Evolutionary conservation across 306 rosid genomes (phyloP).

Genomic region (Prunus mume): DNA sequence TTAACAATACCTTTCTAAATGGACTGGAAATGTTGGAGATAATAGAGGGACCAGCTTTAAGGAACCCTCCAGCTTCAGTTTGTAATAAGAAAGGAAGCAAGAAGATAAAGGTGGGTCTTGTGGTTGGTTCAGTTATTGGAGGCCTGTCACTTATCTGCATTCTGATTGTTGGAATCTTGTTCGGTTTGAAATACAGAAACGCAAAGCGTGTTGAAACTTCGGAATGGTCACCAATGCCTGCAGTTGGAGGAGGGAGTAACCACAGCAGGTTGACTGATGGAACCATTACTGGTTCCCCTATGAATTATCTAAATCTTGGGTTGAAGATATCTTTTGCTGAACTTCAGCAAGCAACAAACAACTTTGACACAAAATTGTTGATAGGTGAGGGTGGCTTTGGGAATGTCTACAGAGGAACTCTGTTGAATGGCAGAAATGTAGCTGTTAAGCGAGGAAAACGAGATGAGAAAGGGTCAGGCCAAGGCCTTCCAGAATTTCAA

Average conservation of each 20-base stretch:
- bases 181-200: constrained; percentile 24
- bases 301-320: constrained; percentile 34
- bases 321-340: constrained; percentile 38
- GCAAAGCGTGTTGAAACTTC: constrained; percentile 16
- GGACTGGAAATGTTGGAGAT: constrained; percentile 47
- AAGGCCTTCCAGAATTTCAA: constrained; percentile 50
- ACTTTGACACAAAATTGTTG: constrained; percentile 31
- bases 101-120: neutral
- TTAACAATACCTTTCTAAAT: constrained; percentile 28
- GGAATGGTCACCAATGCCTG: constrained; percentile 34
- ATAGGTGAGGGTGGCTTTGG: constrained; percentile 58
- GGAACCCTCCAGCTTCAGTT: neutral
- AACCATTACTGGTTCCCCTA: constrained; percentile 21
- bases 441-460: constrained; percentile 49
- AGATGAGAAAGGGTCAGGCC: constrained; percentile 30
- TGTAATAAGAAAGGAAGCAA: neutral
- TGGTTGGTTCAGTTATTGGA: constrained; percentile 35
- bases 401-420: constrained; percentile 37
- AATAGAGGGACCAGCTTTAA: neutral
- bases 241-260: constrained; percentile 40
- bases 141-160: constrained; percentile 23
- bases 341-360: constrained; percentile 37
- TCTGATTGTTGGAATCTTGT: constrained; percentile 13
- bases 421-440: constrained; percentile 31
- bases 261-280: constrained; percentile 27